Evolutionary conservation across 306 rosid species (phyloP), one percentile per base, ranked within the genome.

Genomic region (Sicyos baderoa): DNA sequence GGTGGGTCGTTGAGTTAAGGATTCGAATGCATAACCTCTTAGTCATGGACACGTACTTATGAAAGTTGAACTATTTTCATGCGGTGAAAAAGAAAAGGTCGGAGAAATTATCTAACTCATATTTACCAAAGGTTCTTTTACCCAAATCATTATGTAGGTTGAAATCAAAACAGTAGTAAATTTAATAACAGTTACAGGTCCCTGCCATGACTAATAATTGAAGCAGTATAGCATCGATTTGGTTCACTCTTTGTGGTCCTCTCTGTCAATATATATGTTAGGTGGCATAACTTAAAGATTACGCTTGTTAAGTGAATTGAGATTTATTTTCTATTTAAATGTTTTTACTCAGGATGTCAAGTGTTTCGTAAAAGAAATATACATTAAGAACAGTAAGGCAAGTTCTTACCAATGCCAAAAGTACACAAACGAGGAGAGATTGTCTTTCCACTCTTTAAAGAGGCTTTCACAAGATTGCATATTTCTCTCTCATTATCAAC

Each of bases 401-500:
- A 72, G 55, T 55, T 54, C 86, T 78, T 81, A 84, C 99, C 99
- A 79, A 93, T 89, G 82, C 99, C 99, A 79, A 89, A 84, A 63
- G 99, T 88, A 68, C 81, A 85, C 54, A 93, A 45, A 62, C 91
- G 94, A 42, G 94, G 97, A 61, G 83, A 79, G 67, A 80, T 57
- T 55, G 86, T 65, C 25, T 75, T 75, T 44, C 76, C 82, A 51
- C 74, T 82, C 71, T 81, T 62, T 54, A 76, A 66, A 78, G 29
- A 25, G 3, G 80, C 80, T 84, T 80, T 85, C 73, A 88, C 79
- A 63, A 78, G 65, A 77, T 80, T 84, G 82, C 94, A 93, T 69
- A 89, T 85, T 67, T 86, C 94, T 79, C 89, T 86, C 78, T 90
- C 99, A 74, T 93, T 84, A 58, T 84, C 87, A 72, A 86, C 99